phyloP scores from a whole-genome alignment of 2,329 filamentous ascomycete species.

The Aspergillus calidoustus region DNA sequence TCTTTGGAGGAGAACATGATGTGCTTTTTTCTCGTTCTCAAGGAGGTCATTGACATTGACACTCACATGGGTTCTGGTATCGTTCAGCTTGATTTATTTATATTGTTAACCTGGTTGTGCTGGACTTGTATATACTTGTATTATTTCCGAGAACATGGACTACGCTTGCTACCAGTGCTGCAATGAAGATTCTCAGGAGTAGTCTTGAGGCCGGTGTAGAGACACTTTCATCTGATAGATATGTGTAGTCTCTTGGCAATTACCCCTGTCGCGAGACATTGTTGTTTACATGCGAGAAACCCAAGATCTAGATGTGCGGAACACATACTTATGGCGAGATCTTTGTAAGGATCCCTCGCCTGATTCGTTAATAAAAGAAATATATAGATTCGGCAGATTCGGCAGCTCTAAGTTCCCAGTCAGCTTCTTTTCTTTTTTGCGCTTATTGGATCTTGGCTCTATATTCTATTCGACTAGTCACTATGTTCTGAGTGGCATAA shows the following conservation, averaged over 20 bases:
- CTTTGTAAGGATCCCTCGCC: no score
- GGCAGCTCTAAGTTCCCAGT: no score
- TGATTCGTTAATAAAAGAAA: no score
- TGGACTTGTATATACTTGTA: slow-evolving; percentile 22
- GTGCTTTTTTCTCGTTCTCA: not conserved
- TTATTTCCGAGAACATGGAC: slow-evolving; percentile 17
- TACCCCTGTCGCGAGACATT: no score
- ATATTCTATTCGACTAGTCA: not conserved
- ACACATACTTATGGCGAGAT: no score
- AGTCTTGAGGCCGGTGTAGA: no score
- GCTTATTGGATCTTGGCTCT: not conserved
- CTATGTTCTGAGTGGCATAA: not conserved
- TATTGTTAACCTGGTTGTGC: slow-evolving; percentile 14
- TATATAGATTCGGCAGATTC: no score
- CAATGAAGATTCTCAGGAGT: no score
- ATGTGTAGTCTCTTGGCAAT: no score
- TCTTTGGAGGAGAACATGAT: slow-evolving; percentile 15
- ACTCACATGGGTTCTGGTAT: slow-evolving; percentile 14
- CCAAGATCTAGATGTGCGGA: no score
- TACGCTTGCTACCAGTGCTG: not conserved
- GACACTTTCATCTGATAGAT: no score
- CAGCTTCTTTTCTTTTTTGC: not conserved
- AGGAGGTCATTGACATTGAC: slow-evolving; percentile 6
- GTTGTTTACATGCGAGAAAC: no score
- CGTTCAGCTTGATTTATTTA: slow-evolving; percentile 15